Evolutionary conservation across 805 yeast genomes (phyloP), one percentile per base, ranked within the genome.

Genomic region (Lachancea quebecensis): DNA sequence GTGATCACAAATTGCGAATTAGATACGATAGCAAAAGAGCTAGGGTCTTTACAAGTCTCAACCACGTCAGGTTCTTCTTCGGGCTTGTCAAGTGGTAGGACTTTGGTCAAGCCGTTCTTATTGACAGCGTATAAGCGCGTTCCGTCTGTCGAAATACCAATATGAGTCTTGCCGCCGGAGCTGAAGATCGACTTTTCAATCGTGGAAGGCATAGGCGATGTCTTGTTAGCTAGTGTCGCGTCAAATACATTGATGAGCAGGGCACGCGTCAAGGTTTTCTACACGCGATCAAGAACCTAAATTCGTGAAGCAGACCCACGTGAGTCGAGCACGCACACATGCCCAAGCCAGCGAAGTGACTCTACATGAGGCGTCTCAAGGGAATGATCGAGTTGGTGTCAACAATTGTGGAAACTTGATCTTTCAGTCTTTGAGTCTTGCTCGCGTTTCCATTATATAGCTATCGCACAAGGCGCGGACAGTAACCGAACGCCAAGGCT

Each of bases 61-160:
- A 79, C 51, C 6, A 82, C 72, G 25, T 69, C 75, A 2, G 88
- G 87, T 57, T 82, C 87, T 42, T 74, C 69, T 38, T 78, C 78
- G 0, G 77, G 73, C 21, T 71, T 69, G 38, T 66, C 58, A 11
- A 70, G 50, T 44, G 72, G 67, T 51, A 80, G 71, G 14, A 78
- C 67, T 58, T 79, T 81, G 32, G 74, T 60, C 18, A 80, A 57
- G 1, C 84, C 82, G 28, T 67, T 70, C 50, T 76, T 71, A 48
- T 77, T 79, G n/a, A 77, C 79, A 2, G 73, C 78, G 30, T 72
- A 65, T 3, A 80, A 57, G n/a, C 53, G 67, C 43, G 56, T 59
- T 27, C 58, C 59, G 32, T 57, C 57, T 2, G 57, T 35, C 4
- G 58, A 53, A 18, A 59, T 31, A 10, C 57, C 40, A 5, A 60